Conservation (phyloP, 2,329 filamentous ascomycete genomes). For the Aspergillus piperis region DNA sequence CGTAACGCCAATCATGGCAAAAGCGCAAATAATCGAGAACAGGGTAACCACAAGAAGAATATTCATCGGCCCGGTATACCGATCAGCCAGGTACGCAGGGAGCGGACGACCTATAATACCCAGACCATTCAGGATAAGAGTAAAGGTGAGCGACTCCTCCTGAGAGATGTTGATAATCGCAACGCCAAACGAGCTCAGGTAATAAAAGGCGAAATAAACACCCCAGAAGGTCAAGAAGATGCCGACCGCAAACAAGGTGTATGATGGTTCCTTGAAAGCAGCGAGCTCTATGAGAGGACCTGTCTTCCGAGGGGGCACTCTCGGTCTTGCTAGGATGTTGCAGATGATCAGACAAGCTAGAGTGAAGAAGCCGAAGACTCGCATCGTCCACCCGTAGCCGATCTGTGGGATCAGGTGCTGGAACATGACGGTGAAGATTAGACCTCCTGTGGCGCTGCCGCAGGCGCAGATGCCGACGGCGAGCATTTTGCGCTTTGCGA, state of each 20-base stretch:
- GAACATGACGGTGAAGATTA: background rate
- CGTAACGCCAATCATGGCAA: background rate
- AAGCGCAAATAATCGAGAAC: background rate
- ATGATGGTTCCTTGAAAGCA: conserved; percentile 61
- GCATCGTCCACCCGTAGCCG: conserved; percentile 50
- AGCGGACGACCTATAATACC: conserved; percentile 2
- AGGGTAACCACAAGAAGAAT: background rate
- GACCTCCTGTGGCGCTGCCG: background rate
- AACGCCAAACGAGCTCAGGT: conserved; percentile 53
- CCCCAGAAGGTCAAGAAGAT: conserved; percentile 52
- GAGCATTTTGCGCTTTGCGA: background rate
- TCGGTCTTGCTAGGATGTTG: conserved; percentile 40
- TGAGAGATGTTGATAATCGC: conserved; percentile 41
- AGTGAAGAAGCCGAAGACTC: conserved; percentile 50
- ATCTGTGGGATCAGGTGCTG: background rate
- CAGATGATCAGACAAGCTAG: conserved; percentile 29
- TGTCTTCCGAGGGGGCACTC: conserved; percentile 53
- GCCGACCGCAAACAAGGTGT: conserved; percentile 51
- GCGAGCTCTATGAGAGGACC: conserved; percentile 58
- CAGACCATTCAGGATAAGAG: conserved; percentile 5
- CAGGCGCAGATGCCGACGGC: background rate
- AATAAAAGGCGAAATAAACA: conserved; percentile 61
- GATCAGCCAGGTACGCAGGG: background rate
- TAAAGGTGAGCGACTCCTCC: conserved; percentile 39
- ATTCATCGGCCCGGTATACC: background rate